Conservation (phyloP, 331 rosid species). For the Stylosanthes scabra region DNA sequence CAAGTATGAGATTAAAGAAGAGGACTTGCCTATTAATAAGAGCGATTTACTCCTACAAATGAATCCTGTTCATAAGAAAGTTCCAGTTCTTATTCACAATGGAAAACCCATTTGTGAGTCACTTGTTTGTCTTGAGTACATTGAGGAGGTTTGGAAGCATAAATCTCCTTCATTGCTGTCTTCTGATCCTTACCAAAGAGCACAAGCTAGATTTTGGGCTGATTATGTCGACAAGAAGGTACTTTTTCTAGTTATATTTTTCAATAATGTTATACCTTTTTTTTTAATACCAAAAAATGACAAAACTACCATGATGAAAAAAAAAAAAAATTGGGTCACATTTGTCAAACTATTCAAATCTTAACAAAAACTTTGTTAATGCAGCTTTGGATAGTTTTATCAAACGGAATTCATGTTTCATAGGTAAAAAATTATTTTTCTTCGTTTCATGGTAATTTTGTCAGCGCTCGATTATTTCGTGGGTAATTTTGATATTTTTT, state of each 20-base stretch:
- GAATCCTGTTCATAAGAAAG: constrained; percentile 50
- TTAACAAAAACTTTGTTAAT: too few relatives aligned
- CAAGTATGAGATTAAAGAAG: constrained; percentile 40
- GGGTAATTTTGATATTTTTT: too few relatives aligned
- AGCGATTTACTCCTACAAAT: constrained; percentile 38
- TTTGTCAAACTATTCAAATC: too few relatives aligned
- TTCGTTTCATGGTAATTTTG: too few relatives aligned
- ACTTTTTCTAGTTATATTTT: background rate
- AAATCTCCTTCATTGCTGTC: constrained; percentile 48
- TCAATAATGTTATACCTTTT: too few relatives aligned
- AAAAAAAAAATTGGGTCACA: too few relatives aligned
- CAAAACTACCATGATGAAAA: too few relatives aligned
- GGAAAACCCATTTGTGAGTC: constrained; percentile 49
- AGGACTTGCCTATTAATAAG: constrained; percentile 33
- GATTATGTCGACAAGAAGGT: constrained; percentile 44
- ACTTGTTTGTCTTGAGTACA: constrained; percentile 33
- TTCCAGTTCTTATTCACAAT: constrained; percentile 51
- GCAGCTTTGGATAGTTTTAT: too few relatives aligned
- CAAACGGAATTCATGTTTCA: too few relatives aligned
- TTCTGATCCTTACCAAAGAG: constrained; percentile 49
- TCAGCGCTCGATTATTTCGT: too few relatives aligned
- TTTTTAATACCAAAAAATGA: too few relatives aligned
- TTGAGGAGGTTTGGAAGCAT: constrained; percentile 47
- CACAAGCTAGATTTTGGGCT: constrained; percentile 48
- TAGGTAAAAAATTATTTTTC: too few relatives aligned